phyloP scores from a whole-genome alignment of 805 yeast genomes.

The Lachancea fermentati region DNA sequence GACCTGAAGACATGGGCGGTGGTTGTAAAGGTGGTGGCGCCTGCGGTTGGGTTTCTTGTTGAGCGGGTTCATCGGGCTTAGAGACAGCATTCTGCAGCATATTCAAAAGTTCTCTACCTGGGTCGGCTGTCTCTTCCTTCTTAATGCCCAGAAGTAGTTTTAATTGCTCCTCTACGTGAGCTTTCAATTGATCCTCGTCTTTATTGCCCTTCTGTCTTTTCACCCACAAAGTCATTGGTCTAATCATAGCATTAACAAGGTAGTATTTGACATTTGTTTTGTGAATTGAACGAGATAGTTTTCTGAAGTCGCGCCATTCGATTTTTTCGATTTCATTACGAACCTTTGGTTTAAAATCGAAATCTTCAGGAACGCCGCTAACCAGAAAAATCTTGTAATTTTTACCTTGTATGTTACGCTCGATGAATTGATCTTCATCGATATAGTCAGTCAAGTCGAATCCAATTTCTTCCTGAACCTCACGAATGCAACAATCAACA shows the following conservation, averaged over 20 bases:
- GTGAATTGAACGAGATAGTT: constrained; percentile 31
- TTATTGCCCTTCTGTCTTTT: constrained; percentile 44
- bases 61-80: constrained; percentile 19
- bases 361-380: constrained; percentile 70
- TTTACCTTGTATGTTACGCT: constrained; percentile 76
- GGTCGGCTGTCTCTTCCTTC: constrained; percentile 42
- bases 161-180: constrained; percentile 58
- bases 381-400: constrained; percentile 79
- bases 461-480: constrained; percentile 90
- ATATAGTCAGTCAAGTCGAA: constrained; percentile 69
- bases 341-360: constrained; percentile 71
- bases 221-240: constrained; percentile 45
- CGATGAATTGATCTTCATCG: constrained; percentile 67
- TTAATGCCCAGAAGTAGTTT: constrained; percentile 59
- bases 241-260: constrained; percentile 37
- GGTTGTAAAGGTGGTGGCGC: background rate
- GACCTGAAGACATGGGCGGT: constrained; percentile 4
- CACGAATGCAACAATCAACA: constrained; percentile 83
- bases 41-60: background rate
- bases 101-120: constrained; percentile 71
- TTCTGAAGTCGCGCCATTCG: constrained; percentile 66
- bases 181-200: constrained; percentile 54
- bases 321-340: constrained; percentile 84
- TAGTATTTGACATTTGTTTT: constrained; percentile 33
- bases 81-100: constrained; percentile 48